Evolutionary conservation across 2,329 filamentous ascomycete species (phyloP), one percentile per base, ranked within the genome.

Genomic region (Aspergillus tubingensis): DNA sequence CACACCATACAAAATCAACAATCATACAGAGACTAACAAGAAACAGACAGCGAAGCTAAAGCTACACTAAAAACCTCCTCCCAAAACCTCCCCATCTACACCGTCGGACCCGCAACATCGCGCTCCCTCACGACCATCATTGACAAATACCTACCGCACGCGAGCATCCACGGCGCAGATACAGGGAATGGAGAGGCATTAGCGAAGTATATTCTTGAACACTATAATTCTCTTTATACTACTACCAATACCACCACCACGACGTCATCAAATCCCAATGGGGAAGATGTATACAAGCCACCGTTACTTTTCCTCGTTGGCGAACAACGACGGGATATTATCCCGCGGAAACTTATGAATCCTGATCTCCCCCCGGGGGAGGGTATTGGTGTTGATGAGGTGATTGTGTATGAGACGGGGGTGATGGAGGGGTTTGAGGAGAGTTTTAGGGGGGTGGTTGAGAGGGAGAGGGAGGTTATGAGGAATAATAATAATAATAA

Each of bases 281-380:
- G 25, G 25, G 25, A 27, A 8, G 25, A 27, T 27, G 25, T 27
- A 27, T 27, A 27, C 25, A 27, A 27, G 48, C 87, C 83, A 0
- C 84, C 89, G 0, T 75, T 98, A 5, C 79, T 98, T 1, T 99
- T 98, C 74, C 84, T 96, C 13, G 92, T 96, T 0, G 95, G 95
- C 19, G 94, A 97, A 73, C 91, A 93, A 72, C 85, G 92, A 57
- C 82, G 95, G 48, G 95, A 98, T 73, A 87, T 96, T 65, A 96
- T 99, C 64, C 93, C 95, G 1, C 91, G 85, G 68, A 91, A 86
- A 1, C 79, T 98, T 39, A 90, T 88, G 81, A 83, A 85, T 41
- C 71, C 79, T 0, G 68, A 72, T 0, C 76, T 92, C 8, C 8
- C 75, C 83, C 0, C 64, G 72, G 0, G 71, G 79, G 13, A 76